These are phyloP conservation scores for Arthrobotrys pseudoclavata DNA, from an alignment of 2,329 filamentous ascomycete species.

Conservation along the genomic window DNA sequence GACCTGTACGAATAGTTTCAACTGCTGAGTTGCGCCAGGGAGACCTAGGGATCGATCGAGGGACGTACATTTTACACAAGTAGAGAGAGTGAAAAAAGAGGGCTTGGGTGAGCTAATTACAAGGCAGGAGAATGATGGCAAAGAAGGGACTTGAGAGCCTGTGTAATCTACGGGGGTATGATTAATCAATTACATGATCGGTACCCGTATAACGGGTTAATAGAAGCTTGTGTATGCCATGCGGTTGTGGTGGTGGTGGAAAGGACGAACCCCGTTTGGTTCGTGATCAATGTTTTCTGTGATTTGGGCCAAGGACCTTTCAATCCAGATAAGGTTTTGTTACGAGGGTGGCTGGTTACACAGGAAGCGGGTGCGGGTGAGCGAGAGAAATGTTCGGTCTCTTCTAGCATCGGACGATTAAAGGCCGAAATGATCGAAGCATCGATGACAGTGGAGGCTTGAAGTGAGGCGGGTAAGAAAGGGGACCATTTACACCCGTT, in stretches of 20 bases:
- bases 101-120: constrained; percentile 5
- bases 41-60: constrained; percentile 7
- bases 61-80: not conserved
- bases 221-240: constrained; percentile 16
- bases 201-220: constrained; percentile 18
- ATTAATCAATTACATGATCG: constrained; percentile 32
- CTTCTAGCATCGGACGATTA: constrained; percentile 4
- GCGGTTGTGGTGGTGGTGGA: constrained; percentile 6
- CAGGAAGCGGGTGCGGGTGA: constrained; percentile 33
- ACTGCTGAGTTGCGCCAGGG: not conserved
- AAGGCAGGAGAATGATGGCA: constrained; percentile 26
- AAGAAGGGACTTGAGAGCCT: constrained; percentile 5
- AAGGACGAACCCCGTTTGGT: constrained; percentile 24
- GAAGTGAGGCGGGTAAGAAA: constrained; percentile 17
- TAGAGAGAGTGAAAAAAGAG: not conserved
- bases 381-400: constrained; percentile 27
- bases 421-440: constrained; percentile 15
- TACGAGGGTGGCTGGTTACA: constrained; percentile 53
- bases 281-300: constrained; percentile 7
- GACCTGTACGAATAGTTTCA: constrained; percentile 4
- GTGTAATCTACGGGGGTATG: constrained; percentile 31
- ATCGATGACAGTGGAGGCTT: constrained; percentile 17
- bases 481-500: constrained; percentile 3
- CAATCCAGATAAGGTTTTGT: constrained; percentile 34
- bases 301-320: not conserved